Conservation (phyloP, 2,329 filamentous ascomycete genomes). For the Penicillium sp. region DNA sequence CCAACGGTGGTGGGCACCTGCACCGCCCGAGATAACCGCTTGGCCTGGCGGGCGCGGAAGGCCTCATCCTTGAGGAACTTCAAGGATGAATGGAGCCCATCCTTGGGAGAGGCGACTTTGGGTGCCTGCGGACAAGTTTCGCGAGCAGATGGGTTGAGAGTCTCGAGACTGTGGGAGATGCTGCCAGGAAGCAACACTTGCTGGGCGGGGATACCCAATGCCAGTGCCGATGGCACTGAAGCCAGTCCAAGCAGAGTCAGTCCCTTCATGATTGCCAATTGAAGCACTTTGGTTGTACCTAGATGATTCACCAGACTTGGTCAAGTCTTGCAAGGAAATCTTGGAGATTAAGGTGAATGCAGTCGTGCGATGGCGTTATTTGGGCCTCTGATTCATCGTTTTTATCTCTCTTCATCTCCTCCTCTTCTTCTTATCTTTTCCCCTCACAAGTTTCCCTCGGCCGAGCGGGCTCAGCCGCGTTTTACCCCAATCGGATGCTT, state of each 20-base stretch:
- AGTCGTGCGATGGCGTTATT: constrained; percentile 3
- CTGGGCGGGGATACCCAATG: constrained; percentile 35
- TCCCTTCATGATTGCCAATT: constrained; percentile 24
- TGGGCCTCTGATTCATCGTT: constrained; percentile 25
- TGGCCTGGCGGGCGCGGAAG: constrained; percentile 50
- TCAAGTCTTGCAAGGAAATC: not conserved
- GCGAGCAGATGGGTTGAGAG: constrained; percentile 14
- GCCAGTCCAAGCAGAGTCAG: constrained; percentile 27
- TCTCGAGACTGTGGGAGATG: constrained; percentile 9
- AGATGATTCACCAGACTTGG: not conserved
- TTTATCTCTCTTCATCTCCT: constrained; percentile 21
- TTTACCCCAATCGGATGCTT: constrained; percentile 24
- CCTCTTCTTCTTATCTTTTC: constrained; percentile 5
- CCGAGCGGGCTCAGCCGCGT: constrained; percentile 26
- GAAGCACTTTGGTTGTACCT: not conserved
- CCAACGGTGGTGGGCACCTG: constrained; percentile 57
- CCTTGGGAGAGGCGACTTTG: constrained; percentile 35
- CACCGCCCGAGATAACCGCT: constrained; percentile 62
- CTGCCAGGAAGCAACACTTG: constrained; percentile 32
- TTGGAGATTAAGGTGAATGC: not conserved
- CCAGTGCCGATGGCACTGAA: constrained; percentile 27
- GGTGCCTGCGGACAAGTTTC: constrained; percentile 41
- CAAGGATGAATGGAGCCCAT: constrained; percentile 38
- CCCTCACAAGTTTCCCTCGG: constrained; percentile 15
- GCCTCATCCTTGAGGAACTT: constrained; percentile 39